Base-by-base conservation (phyloP, 352 stramenopile genomes). In the Phytophthora sp. region DNA sequence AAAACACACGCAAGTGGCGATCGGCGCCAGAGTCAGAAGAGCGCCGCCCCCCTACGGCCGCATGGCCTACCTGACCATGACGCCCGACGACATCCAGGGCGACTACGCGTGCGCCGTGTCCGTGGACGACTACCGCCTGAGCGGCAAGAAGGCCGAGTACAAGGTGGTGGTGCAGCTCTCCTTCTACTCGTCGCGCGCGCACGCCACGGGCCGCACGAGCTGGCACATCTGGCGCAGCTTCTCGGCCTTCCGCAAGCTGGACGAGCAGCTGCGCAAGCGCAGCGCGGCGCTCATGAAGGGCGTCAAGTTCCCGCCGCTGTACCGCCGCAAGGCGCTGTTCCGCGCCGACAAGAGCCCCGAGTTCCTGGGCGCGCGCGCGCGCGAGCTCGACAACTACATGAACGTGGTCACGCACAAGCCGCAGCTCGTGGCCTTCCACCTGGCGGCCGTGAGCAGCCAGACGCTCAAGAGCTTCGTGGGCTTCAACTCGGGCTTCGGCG, bases 211-310 rank as follows among this genome's bases (percentile, higher is more conserved):
- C 5, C 77, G 68, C 41, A 91, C 82, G 35, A 89, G 76, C 34
- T 94, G 86, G 86, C 84, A 92, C 76, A 92, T 94, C 45, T 92
- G 86, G 86, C 83, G 86, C 55, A 77, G 70, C 27, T 94, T 94
- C 63, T 82, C 79, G 34, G 77, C 82, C 24, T 94, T 94, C 66
- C 83, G 83, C 39, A 89, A 91, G 68, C 79, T 94, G 10, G 85
- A 94, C 59, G 77, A 90, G 63, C 81, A 92, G 63, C 68, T 94
- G 5, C 83, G 85, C 17, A 89, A 94, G 61, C 83, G 83, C 56
- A 91, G 74, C 52, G 52, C 73, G 2, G 69, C 79, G 42, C 82
- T 91, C 28, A 71, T 94, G 56, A 94, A 94, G 37, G 85, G 85
- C 41, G 87, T 94, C 70, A 91, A 94, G 70, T 94, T 94, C 62